Percentiles rank a stretch among this genome's conserved stretches.
phyloP scores from a whole-genome alignment of 1,284 basidiomycete genomes.

The Ganoderma lucidum region DNA sequence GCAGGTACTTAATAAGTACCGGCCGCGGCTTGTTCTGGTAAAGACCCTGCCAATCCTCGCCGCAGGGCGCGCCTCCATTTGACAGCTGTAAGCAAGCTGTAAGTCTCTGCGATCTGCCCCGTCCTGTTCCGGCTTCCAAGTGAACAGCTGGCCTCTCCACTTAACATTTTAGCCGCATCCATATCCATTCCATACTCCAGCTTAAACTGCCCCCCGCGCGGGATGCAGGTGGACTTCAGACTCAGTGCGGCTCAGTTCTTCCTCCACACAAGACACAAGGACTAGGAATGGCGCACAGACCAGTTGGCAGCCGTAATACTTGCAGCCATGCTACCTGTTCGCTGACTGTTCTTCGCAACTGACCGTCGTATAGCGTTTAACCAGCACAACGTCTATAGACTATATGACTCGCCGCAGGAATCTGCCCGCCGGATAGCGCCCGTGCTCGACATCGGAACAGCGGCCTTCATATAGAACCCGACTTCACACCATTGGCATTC shows the following conservation, averaged over 20 bases:
- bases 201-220: too few relatives aligned
- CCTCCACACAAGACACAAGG: neutral
- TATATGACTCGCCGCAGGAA: neutral
- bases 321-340: too few relatives aligned
- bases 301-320: neutral
- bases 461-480: neutral
- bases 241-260: neutral
- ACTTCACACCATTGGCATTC: neutral
- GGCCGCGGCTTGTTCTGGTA: neutral
- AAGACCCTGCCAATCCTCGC: neutral
- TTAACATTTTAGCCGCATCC: neutral
- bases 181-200: slow-evolving; percentile 1
- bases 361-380: neutral
- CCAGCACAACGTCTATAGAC: neutral
- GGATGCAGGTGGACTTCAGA: too few relatives aligned
- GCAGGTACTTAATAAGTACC: neutral
- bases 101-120: neutral
- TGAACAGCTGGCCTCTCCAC: neutral
- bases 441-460: neutral
- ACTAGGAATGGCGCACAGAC: neutral
- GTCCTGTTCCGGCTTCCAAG: neutral
- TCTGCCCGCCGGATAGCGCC: neutral
- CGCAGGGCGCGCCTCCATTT: neutral
- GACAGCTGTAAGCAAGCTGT: neutral
- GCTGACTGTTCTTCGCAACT: neutral